Evolutionary conservation across 139 green algal species (phyloP).

Genomic region (Yamagishiella unicocca): DNA sequence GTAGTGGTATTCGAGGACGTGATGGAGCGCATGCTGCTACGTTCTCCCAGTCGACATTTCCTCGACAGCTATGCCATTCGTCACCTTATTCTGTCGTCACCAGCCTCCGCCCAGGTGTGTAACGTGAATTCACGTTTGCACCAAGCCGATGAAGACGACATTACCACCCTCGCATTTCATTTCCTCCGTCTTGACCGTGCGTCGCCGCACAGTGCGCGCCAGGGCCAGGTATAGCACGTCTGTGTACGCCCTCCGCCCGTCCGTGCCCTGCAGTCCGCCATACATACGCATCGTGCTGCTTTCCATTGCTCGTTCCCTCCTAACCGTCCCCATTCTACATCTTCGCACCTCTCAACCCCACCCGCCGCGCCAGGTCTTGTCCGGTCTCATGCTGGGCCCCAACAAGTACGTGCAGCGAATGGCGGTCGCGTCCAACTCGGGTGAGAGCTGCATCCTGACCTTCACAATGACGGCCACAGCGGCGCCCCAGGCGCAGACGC

Average conservation of each 20-base stretch:
- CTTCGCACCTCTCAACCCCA: not conserved
- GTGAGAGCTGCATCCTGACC: slow-evolving; percentile 56
- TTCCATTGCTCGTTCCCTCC: no score
- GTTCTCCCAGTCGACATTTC: slow-evolving; percentile 27
- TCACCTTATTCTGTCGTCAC: slow-evolving; percentile 48
- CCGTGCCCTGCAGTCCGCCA: no score
- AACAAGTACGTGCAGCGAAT: slow-evolving; percentile 51
- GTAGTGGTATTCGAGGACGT: slow-evolving; percentile 44
- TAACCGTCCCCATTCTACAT: no score
- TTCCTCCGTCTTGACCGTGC: no score
- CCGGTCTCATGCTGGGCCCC: slow-evolving; percentile 45
- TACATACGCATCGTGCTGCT: no score
- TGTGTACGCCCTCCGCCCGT: no score
- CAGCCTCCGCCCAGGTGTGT: slow-evolving; percentile 2
- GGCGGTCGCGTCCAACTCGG: slow-evolving; percentile 12
- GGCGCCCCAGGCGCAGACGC: not conserved
- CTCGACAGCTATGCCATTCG: slow-evolving; percentile 60
- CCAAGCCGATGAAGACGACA: no score
- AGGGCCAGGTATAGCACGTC: no score
- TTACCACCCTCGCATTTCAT: no score
- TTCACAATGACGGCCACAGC: slow-evolving; percentile 49
- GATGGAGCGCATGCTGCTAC: slow-evolving; percentile 42
- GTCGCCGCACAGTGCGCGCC: no score
- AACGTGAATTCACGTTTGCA: no score
- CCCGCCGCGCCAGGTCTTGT: slow-evolving; percentile 15